Base-by-base conservation (phyloP, 371 early-diverging fungal species). In the Conidiobolus incongruus region DNA sequence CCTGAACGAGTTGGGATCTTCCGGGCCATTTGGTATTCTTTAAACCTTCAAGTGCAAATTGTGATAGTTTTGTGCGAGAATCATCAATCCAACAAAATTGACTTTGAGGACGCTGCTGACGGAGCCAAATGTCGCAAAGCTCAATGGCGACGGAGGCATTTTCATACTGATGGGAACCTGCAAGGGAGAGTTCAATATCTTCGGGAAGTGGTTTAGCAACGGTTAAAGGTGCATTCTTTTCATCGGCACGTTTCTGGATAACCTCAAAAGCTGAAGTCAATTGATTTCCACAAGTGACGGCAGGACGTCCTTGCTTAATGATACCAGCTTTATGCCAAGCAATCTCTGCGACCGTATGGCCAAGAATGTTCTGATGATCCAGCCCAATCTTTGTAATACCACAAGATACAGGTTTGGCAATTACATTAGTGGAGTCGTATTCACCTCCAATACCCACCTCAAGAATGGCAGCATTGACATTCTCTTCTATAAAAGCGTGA, bases 311-410 rank as follows among this genome's bases (percentile, higher is more conserved):
- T 0, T 49, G 47, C 75, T 92, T 91, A 52, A 84, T 77, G 33
- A 91, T 89, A 1, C 92, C 91, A 26, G 77, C 79, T 50, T 91
- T 95, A 58, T 95, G 84, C 86, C 84, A 84, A 22, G 91, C 90
- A 55, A 95, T 90, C 47, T 75, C 58, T 20, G 63, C 70, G 37
- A 85, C 55, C 0, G 82, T 83, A 29, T 72, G 53, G 16, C 86
- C 86, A 38, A 87, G 54, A 5, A 78, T 60, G 31, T 54, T 59
- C 38, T 72, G 68, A 49, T 87, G 88, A 56, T 87, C 88, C 23
- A 79, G 51, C 16, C 86, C 88, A 16, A 87, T 60, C 7, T 80
- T 69, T 6, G 86, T 66, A n/a, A 87, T 77, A 44, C 75, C 85
- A 48, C 80, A 77, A 0, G 75, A 83, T 15, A 72, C 48, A 1